Percentiles rank a stretch among this genome's conserved stretches.
These are phyloP conservation scores for Acer yangbiense DNA, from an alignment of 345 rosid genomes.

Conservation along the genomic window DNA sequence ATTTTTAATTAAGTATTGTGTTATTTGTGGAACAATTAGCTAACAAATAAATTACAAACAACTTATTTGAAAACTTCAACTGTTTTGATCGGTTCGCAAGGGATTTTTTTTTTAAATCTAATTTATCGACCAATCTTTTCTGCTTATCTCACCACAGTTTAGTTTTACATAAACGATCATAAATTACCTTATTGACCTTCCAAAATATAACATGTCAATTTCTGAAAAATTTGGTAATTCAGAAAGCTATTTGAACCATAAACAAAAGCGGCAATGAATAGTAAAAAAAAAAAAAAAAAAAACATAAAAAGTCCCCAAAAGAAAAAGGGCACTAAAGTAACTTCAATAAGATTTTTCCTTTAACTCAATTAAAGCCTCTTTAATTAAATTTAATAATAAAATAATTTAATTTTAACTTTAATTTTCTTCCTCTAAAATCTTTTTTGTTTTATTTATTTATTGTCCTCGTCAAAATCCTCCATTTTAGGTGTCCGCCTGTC, in stretches of 20 bases:
- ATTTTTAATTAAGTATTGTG: background rate
- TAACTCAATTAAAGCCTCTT: slow-evolving; percentile 30
- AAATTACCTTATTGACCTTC: slow-evolving; percentile 5
- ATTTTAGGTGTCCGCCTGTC: slow-evolving; percentile 52
- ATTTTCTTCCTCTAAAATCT: background rate
- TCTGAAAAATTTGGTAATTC: background rate
- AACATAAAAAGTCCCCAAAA: slow-evolving; percentile 4
- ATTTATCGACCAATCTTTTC: no score
- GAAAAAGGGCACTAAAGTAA: slow-evolving; percentile 44
- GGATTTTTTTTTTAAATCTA: background rate
- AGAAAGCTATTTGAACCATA: background rate
- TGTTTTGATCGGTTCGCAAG: slow-evolving; percentile 6
- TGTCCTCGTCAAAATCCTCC: slow-evolving; percentile 49
- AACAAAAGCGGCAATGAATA: background rate
- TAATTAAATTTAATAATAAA: slow-evolving; percentile 16
- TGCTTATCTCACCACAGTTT: no score
- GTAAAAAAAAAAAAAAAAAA: background rate
- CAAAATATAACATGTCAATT: background rate
- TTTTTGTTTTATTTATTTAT: background rate
- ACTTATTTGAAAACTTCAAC: slow-evolving; percentile 12
- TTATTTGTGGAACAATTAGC: background rate
- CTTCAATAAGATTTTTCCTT: slow-evolving; percentile 27
- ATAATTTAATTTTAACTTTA: slow-evolving; percentile 10
- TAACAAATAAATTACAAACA: background rate
- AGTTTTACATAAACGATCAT: no score